Base-by-base conservation (phyloP, 1,284 basidiomycete species). In the Agaricales sp. region DNA sequence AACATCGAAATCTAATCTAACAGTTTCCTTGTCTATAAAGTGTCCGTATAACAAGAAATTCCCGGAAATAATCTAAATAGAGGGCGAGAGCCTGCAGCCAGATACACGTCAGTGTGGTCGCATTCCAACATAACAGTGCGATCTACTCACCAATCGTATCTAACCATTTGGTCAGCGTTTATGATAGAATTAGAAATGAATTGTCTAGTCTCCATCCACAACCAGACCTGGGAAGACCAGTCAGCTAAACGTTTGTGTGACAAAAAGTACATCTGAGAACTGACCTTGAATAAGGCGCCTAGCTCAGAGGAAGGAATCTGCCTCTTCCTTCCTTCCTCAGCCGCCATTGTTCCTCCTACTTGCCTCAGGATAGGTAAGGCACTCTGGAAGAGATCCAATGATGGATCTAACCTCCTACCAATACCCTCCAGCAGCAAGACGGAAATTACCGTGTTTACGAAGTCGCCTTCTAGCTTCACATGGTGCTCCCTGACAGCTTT, bases 401-500 rank as follows among this genome's bases (percentile, higher is more conserved):
- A 73, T 0, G 96, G 93, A 67, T 99, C 93, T 53, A 99, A 65
- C 66, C 90, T 92, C 50, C 96, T 68, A 14, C 96, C 96, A 56
- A 99, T 98, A 0, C 96, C 96, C 67, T 99, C 96, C 43, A 99
- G 69, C 48, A 99, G 63, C 51, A 99, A 66, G 51, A 98, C 92
- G 6, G 88, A 90, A 53, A 99, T 88, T 47, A 99, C 92, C 0
- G 96, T 99, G 63, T 99, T 98, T 59, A 99, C 84, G 62, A 99
- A 99, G 64, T 99, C 96, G 12, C 87, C 92, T 67, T 99, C 95
- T 82, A 99, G 89, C 74, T 94, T 97, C 57, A 99, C 96, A 62
- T 97, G 96, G 64, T 98, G 94, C 55, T 81, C 75, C 47, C 93
- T 70, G 1, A 99, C 93, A n/a, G 86, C 82, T 57, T 71, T 80